Base-by-base conservation (phyloP, 1,284 basidiomycete genomes). In the Moesziomyces sp. region DNA sequence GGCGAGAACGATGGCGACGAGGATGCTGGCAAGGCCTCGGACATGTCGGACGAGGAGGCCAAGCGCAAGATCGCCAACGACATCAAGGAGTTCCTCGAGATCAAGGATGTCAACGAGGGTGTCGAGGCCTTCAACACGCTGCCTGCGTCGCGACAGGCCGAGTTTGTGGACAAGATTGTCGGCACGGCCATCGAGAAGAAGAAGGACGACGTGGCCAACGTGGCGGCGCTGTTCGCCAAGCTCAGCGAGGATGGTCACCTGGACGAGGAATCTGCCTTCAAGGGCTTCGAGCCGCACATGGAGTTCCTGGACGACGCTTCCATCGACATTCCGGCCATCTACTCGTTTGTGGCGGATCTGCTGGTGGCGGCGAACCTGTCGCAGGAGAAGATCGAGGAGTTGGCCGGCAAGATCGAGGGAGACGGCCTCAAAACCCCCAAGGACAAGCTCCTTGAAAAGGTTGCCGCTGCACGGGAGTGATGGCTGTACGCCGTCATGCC, bases 291-390 rank as follows among this genome's bases (percentile, higher is more conserved):
- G 60, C 86, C 87, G 2, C 88, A 90, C 56, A 89, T 91, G 58
- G 91, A 92, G 83, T 85, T 90, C 66, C 87, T 97, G 74, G 93
- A 94, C 79, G 94, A 97, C 82, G 89, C 93, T 59, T 89, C 90
- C 19, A 91, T 94, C 78, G 94, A 97, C 84, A 92, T 91, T 64
- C 94, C 94, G 5, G 91, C 91, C 81, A 94, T 93, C 0, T 91
- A 91, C 86, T 85, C 88, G 65, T 88, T 91, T 54, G 90, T 94
- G 83, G 92, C 90, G 10, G 87, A 78, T 48, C 67, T 83, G 26
- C 52, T 83, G 47, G 74, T 79, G 46, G 48, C 58, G 45, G 59
- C 67, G 21, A 67, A 72, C 46, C 43, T 81, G 57, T 63, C 74
- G 23, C 73, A 75, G 51, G 77, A 74, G 24, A 77, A 74, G 71